A percentile compares a stretch with the other conserved stretches of the same genome.
phyloP scores from a whole-genome alignment of 768 basidiomycete genomes.

The Lactifluus hygrophoroides region DNA sequence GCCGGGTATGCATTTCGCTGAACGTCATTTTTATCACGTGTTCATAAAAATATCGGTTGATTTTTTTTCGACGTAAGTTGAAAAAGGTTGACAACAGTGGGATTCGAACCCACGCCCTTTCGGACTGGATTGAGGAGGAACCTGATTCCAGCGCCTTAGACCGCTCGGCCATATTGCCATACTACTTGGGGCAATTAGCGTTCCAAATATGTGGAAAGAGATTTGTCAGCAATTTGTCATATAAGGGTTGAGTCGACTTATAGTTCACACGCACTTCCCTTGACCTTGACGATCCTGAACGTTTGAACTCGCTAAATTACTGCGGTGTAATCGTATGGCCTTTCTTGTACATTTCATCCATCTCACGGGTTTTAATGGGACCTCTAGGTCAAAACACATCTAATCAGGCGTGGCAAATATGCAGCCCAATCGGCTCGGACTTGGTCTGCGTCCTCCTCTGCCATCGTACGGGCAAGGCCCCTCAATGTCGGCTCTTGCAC shows the following conservation, averaged over 20 bases:
- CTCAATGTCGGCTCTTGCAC: slow-evolving; percentile 85
- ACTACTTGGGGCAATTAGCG: fast-evolving
- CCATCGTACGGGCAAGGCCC: slow-evolving; percentile 86
- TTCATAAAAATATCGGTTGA: too few relatives aligned
- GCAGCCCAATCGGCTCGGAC: slow-evolving; percentile 67
- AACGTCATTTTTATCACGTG: too few relatives aligned
- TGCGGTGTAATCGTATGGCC: background rate
- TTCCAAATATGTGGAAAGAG: background rate
- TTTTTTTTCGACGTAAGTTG: too few relatives aligned
- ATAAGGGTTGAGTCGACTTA: background rate
- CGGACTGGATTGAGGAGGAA: slow-evolving; percentile 18
- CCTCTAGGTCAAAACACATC: background rate
- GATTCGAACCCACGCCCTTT: slow-evolving; percentile 46
- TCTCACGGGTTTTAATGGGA: background rate
- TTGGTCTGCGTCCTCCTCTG: slow-evolving; percentile 82
- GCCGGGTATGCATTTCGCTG: too few relatives aligned
- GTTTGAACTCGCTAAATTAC: too few relatives aligned
- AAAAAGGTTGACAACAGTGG: slow-evolving; percentile 30
- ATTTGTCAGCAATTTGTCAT: background rate
- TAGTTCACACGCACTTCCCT: background rate
- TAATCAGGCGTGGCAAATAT: slow-evolving; percentile 28
- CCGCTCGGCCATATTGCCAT: slow-evolving; percentile 24
- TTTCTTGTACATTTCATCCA: background rate
- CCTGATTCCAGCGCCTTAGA: slow-evolving; percentile 24
- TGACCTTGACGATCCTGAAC: too few relatives aligned